Evolutionary conservation across 192 early-diverging fungal species (phyloP), one percentile per base, ranked within the genome.

Genomic region (Entomortierella chlamydospora): DNA sequence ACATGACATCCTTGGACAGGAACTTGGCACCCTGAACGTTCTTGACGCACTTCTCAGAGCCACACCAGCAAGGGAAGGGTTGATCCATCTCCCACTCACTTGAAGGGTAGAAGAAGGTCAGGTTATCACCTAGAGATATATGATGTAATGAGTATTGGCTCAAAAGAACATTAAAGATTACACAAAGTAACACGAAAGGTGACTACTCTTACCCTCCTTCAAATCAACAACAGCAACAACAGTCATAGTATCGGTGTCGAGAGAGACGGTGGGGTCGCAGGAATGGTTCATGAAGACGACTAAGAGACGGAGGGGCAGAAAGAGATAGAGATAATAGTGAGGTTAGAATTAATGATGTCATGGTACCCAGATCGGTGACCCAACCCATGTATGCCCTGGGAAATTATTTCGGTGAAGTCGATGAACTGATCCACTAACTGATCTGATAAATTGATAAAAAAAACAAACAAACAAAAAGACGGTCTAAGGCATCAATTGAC

Each of bases 11-110:
- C 25, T 72, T 65, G 30, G 85, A 60, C 28, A 89, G 42, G 63
- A 82, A 63, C 31, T 81, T 83, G 30, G 87, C 87, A 18, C 87
- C 87, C 50, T 80, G 67, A 25, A 89, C 83, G 41, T 25, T 79
- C 70, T 84, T 83, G 58, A 89, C 81, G 50, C 87, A 89, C 83
- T 83, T 53, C 4, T 61, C 51, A 10, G 84, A 57, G 28, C 86
- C 85, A 55, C 88, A 89, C 86, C 88, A 87, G 68, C 88, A 89
- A 29, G 81, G 66, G 56, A 89, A 89, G 10, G 88, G 86, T 74
- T 89, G 84, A 72, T 83, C 86, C 88, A 89, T 89, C 56, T 89
- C 88, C 88, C 88, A 89, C 66, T 89, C 87, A 49, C 86, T 87
- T n/a, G 87, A 86, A 39, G 86, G 86, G 64, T 89, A 89, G 70